phyloP scores from a whole-genome alignment of 805 yeast species.

The Teunomyces funiuensis region DNA sequence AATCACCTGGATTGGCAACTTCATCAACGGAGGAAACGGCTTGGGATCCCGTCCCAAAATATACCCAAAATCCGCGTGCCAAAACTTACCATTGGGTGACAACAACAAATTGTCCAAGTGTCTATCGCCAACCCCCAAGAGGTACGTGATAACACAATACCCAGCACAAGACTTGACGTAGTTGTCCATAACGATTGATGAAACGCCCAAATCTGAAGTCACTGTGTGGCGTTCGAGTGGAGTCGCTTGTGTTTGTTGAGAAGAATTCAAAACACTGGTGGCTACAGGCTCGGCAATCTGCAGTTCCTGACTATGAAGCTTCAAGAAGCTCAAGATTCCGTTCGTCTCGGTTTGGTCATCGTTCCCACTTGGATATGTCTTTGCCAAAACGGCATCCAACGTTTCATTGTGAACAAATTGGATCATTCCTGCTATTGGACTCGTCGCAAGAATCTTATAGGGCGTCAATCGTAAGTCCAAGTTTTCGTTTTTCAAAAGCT shows the following conservation, averaged over 20 bases:
- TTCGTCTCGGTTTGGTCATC: slow-evolving; percentile 39
- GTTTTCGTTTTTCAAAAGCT: slow-evolving; percentile 81
- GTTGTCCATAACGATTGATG: slow-evolving; percentile 79
- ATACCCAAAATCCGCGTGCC: slow-evolving; percentile 98
- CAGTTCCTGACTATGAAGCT: slow-evolving; percentile 42
- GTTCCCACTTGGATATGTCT: slow-evolving; percentile 19
- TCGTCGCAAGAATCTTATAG: slow-evolving; percentile 85
- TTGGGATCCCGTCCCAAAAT: slow-evolving; percentile 96
- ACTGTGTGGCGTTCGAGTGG: slow-evolving; percentile 31
- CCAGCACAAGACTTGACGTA: slow-evolving; percentile 96
- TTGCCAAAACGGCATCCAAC: slow-evolving; percentile 68
- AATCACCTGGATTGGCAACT: slow-evolving; percentile 91
- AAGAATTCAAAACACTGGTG: slow-evolving; percentile 19
- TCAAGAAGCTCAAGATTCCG: slow-evolving; percentile 72
- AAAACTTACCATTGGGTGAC: slow-evolving; percentile 79
- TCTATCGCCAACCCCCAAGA: slow-evolving; percentile 95
- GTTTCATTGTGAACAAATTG: slow-evolving; percentile 95
- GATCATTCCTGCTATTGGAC: slow-evolving; percentile 86
- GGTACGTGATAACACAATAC: slow-evolving; percentile 91
- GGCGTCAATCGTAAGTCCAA: slow-evolving; percentile 86
- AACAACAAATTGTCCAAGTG: slow-evolving; percentile 88
- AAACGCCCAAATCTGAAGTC: slow-evolving; percentile 47
- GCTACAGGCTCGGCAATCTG: slow-evolving; percentile 26
- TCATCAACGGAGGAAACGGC: slow-evolving; percentile 98
- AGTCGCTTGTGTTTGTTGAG: slow-evolving; percentile 4